Percentiles rank a stretch among this genome's conserved stretches.
These are phyloP conservation scores for Kwoniella newhampshirensis DNA, from an alignment of 768 basidiomycete genomes.

Conservation along the genomic window DNA sequence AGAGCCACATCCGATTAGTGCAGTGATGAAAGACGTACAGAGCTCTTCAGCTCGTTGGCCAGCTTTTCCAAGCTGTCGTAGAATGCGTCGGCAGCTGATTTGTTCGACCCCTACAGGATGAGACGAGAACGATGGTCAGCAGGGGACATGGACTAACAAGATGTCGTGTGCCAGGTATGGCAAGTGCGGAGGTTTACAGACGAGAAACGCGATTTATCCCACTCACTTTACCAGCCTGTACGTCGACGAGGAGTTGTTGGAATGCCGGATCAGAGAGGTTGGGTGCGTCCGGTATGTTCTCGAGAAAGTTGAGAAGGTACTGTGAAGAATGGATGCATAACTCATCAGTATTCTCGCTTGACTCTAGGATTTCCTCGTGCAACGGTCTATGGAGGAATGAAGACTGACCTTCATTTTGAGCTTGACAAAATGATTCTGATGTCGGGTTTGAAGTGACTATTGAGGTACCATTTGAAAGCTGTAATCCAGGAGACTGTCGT, in stretches of 20 bases:
- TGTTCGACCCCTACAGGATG: slow-evolving; percentile 44
- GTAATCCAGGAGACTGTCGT: neutral
- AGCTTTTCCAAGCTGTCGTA: slow-evolving; percentile 91
- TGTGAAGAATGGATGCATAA: slow-evolving; percentile 53
- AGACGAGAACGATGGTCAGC: too few relatives aligned
- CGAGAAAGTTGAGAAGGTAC: slow-evolving; percentile 88
- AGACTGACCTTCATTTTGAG: slow-evolving; percentile 43
- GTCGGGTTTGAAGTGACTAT: slow-evolving; percentile 3
- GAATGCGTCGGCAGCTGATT: slow-evolving; percentile 79
- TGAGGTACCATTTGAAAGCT: slow-evolving; percentile 35
- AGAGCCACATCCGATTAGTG: slow-evolving; percentile 7
- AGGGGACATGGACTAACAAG: neutral
- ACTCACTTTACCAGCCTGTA: slow-evolving; percentile 85
- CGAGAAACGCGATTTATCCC: too few relatives aligned
- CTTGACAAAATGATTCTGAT: neutral
- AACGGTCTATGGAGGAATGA: neutral
- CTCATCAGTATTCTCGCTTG: slow-evolving; percentile 7
- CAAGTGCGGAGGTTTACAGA: too few relatives aligned
- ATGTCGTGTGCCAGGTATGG: neutral
- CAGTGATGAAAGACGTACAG: slow-evolving; percentile 57
- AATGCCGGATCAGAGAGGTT: slow-evolving; percentile 68
- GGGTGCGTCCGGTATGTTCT: slow-evolving; percentile 69
- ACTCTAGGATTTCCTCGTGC: neutral
- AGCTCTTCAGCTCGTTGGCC: slow-evolving; percentile 73
- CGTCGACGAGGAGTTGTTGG: slow-evolving; percentile 73